These are phyloP conservation scores for Agrocybe praecox DNA, from an alignment of 768 basidiomycete species.

Conservation along the genomic window DNA sequence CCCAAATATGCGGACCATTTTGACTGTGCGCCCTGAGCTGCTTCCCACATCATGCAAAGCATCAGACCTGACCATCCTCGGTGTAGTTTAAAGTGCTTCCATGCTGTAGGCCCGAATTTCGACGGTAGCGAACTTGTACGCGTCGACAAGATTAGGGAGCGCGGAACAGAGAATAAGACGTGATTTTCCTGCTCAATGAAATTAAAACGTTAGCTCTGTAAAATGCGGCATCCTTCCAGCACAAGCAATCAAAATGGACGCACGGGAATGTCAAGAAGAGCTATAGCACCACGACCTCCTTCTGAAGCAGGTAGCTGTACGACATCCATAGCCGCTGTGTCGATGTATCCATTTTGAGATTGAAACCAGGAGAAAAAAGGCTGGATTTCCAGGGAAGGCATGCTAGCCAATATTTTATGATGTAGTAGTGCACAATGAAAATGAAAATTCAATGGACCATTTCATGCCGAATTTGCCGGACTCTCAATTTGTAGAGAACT, in stretches of 20 bases:
- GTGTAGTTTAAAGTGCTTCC: slow-evolving; percentile 62
- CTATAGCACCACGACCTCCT: slow-evolving; percentile 75
- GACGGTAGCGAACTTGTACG: slow-evolving; percentile 69
- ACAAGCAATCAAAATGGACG: slow-evolving; percentile 7
- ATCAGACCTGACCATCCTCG: slow-evolving; percentile 88
- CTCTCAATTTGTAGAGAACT: neutral
- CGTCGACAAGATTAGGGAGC: slow-evolving; percentile 74
- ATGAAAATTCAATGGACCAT: too few species aligned
- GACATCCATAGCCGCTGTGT: slow-evolving; percentile 47
- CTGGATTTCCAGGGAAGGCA: slow-evolving; percentile 20
- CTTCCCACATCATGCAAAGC: slow-evolving; percentile 96
- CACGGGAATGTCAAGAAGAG: slow-evolving; percentile 74
- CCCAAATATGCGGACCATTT: slow-evolving; percentile 77
- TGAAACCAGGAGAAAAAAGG: slow-evolving; percentile 64
- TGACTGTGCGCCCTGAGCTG: slow-evolving; percentile 58
- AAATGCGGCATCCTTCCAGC: neutral
- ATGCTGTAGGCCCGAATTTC: slow-evolving; percentile 61
- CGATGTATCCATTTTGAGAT: slow-evolving; percentile 50
- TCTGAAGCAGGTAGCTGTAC: slow-evolving; percentile 47
- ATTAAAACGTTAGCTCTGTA: neutral
- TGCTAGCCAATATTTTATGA: too few species aligned
- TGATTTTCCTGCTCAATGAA: slow-evolving; percentile 60
- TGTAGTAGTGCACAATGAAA: too few species aligned
- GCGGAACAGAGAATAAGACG: slow-evolving; percentile 82
- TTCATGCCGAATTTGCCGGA: neutral